Base-by-base conservation (phyloP, 352 stramenopile genomes). In the Phytophthora citrophthora region DNA sequence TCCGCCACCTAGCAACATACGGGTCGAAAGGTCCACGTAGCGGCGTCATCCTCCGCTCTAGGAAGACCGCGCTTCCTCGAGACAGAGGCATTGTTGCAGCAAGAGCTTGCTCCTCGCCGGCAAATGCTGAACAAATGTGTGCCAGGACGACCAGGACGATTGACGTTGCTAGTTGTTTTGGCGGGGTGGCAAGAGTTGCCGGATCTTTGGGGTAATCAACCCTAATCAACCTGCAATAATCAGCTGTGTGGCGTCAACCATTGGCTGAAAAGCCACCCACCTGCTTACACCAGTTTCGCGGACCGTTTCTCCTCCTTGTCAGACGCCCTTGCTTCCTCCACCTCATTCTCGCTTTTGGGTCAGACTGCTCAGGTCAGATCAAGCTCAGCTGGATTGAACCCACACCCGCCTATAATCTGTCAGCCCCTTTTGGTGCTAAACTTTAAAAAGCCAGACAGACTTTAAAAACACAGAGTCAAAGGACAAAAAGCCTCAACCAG, bases 221-320 rank as follows among this genome's bases (percentile, higher is more conserved):
- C 56, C 46, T 58, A 64, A 13, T 11, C 56, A 1, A 40, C 2
- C 8, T 54, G 41, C 13, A 55, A 55, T 61, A 67, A 67, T 61
- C 59, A 67, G 7, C 0, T 20, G 2, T 44, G 5, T 5, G 8
- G 40, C 40, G 29, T 13, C 6, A 2, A 9, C 40, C 48, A 65
- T 65, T 65, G 47, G 47, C 8, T 32, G 11, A 54, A 16, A 18
- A 13, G 13, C 18, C 27, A 15, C 10, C 20, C 31, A 0, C 47
- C 11, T 41, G 48, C 31, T 55, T 55, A 46, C 47, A 54, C 48
- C 48, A 54, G 4, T 15, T n/a, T 10, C 5, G n/a, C 9, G 38
- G 36, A 32, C 58, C 49, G 48, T 66, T 67, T 66, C 43, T 54
- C 50, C 43, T 53, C 43, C 50, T 41, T 54, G 13, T 40, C 57